These are phyloP conservation scores for Tetrapyrgos nigripes DNA, from an alignment of 1,284 basidiomycete genomes.

Conservation along the genomic window DNA sequence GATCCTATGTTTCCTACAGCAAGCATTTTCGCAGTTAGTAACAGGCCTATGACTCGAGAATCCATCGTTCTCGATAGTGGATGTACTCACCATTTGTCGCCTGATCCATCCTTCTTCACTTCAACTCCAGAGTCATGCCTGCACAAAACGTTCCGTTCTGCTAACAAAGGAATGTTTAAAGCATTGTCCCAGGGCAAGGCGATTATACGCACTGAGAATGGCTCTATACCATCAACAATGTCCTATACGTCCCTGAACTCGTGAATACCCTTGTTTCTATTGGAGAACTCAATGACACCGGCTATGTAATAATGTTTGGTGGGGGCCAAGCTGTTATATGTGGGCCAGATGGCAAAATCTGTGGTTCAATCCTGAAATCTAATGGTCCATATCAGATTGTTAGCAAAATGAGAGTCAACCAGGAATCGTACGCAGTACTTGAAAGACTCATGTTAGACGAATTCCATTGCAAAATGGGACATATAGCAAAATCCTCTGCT, in stretches of 20 bases:
- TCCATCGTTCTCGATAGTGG: too few relatives aligned
- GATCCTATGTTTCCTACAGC: background rate
- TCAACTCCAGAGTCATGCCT: background rate
- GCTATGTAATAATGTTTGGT: slow-evolving; percentile 20
- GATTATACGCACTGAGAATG: too few relatives aligned
- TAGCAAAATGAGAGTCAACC: slow-evolving; percentile 5
- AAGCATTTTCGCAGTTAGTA: background rate
- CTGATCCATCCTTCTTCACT: background rate
- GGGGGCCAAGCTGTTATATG: slow-evolving; percentile 12
- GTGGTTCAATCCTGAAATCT: slow-evolving; percentile 12
- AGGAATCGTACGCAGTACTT: background rate
- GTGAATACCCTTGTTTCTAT: too few relatives aligned
- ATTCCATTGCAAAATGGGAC: slow-evolving; percentile 22
- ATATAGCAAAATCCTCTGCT: slow-evolving; percentile 16
- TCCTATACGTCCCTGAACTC: too few relatives aligned
- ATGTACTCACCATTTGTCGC: background rate
- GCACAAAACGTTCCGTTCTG: too few relatives aligned
- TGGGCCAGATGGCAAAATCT: too few relatives aligned
- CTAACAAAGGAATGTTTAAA: too few relatives aligned
- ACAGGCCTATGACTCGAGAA: too few relatives aligned
- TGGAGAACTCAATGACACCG: too few relatives aligned
- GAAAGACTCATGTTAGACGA: slow-evolving; percentile 17
- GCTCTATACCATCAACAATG: too few relatives aligned
- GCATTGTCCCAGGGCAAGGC: too few relatives aligned
- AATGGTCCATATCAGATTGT: slow-evolving; percentile 14